A percentile compares a stretch with the other conserved stretches of the same genome.
Evolutionary conservation across 108 stramenopile species (phyloP).

Genomic region (Nitzschia sp.): DNA sequence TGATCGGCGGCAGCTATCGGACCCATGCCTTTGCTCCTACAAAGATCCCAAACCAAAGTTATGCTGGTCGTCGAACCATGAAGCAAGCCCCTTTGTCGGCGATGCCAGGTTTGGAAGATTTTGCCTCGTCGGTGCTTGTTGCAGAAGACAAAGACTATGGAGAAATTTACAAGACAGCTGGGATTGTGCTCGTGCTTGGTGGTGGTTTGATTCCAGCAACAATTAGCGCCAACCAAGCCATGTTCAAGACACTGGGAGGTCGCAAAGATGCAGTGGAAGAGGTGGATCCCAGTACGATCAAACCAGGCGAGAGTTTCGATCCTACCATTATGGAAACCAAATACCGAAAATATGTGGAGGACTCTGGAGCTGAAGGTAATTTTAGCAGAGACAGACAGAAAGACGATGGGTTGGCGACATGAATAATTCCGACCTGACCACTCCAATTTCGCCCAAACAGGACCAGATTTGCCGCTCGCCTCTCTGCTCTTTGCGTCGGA

Average conservation of each 20-base stretch:
- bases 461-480: slow-evolving; percentile 14
- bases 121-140: neutral
- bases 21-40: too few relatives aligned
- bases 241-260: slow-evolving; percentile 32
- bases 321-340: slow-evolving; percentile 17
- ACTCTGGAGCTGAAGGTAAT: slow-evolving; percentile 27
- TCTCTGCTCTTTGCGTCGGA: slow-evolving; percentile 34
- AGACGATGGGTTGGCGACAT: neutral
- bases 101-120: too few relatives aligned
- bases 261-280: slow-evolving; percentile 24
- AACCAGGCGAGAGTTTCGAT: slow-evolving; percentile 28
- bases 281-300: neutral
- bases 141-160: slow-evolving; percentile 6
- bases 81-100: too few relatives aligned
- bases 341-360: slow-evolving; percentile 25
- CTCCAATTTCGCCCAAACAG: slow-evolving; percentile 10
- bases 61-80: too few relatives aligned
- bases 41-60: too few relatives aligned
- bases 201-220: slow-evolving; percentile 47
- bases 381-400: neutral
- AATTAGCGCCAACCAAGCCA: slow-evolving; percentile 32
- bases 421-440: neutral
- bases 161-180: slow-evolving; percentile 20
- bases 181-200: slow-evolving; percentile 34
- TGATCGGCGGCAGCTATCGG: too few relatives aligned